These are phyloP conservation scores for Luffa aegyptiaca DNA, from an alignment of 306 rosid species.

Conservation along the genomic window DNA sequence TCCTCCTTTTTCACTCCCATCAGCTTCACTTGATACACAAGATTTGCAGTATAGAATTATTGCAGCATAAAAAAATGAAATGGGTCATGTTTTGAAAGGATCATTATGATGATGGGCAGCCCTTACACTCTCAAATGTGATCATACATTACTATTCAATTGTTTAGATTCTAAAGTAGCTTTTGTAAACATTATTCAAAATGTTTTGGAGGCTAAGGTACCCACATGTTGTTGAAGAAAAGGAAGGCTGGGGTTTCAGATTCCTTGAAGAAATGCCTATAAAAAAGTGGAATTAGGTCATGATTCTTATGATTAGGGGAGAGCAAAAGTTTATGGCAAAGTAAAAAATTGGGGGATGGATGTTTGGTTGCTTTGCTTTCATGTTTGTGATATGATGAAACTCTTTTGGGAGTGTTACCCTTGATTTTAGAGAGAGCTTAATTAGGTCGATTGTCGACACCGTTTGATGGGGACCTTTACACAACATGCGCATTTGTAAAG, in stretches of 20 bases:
- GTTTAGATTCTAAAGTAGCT: slow-evolving; percentile 3
- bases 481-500: no score
- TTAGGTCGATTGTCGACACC: not conserved
- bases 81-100: not conserved
- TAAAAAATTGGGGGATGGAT: not conserved
- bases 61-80: not conserved
- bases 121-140: not conserved
- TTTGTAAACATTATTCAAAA: not conserved
- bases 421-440: no score
- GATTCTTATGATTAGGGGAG: not conserved
- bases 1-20: not conserved
- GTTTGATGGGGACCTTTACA: no score
- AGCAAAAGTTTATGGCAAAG: not conserved
- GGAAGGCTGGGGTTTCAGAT: not conserved
- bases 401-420: no score
- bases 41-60: not conserved
- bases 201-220: not conserved
- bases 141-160: not conserved
- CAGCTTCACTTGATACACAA: not conserved
- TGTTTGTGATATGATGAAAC: not conserved
- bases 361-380: not conserved
- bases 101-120: not conserved
- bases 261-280: not conserved
- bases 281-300: not conserved
- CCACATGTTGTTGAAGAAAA: not conserved